Evolutionary conservation across 106 monocot genomes (phyloP), one percentile per base, ranked within the genome.

Genomic region (Dioscorea zingiberensis): DNA sequence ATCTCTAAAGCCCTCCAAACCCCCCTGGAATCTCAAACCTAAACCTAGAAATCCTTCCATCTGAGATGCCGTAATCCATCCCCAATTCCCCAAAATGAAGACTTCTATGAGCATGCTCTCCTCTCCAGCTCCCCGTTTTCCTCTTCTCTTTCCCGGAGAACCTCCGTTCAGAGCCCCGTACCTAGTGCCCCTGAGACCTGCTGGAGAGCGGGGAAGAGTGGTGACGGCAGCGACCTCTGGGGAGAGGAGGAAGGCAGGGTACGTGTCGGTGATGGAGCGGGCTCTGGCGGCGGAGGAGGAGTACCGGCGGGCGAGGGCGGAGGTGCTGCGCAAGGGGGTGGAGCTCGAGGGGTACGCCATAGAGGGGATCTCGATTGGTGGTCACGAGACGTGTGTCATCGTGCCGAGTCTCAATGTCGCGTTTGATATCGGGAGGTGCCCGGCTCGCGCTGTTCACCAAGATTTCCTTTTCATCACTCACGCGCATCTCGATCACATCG

Each of bases 401-500:
- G 80, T 91, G 14, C 95, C 95, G 8, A 79, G 82, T 44, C 57
- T 88, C 19, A 97, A 97, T 58, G 63, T 58, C 24, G 91, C 85
- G 26, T 97, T 97, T 55, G 95, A 97, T 63, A 92, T 92, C 12
- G 95, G 95, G 2, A 71, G 91, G 65, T 91, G 95, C 63, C 95
- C 85, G 9, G 22, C 85, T 22, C 73, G 65, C 57, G 95, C 88
- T 24, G 86, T 97, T 9, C 73, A 70, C 62, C 95, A 97, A 73
- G 95, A 97, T 48, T 88, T 83, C 60, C 67, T 97, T 28, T 97
- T 91, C 72, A 91, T 97, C 47, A 88, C 95, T 10, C 95, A 97
- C 65, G 95, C 83, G 7, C 95, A 97, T 53, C 83, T 91, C 45
- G 95, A 97, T 59, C 95, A 97, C 79, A 88, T 97, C 17, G 95